Conservation (phyloP, 1,139 yeast species). For the Magnusiomyces fungicola region DNA sequence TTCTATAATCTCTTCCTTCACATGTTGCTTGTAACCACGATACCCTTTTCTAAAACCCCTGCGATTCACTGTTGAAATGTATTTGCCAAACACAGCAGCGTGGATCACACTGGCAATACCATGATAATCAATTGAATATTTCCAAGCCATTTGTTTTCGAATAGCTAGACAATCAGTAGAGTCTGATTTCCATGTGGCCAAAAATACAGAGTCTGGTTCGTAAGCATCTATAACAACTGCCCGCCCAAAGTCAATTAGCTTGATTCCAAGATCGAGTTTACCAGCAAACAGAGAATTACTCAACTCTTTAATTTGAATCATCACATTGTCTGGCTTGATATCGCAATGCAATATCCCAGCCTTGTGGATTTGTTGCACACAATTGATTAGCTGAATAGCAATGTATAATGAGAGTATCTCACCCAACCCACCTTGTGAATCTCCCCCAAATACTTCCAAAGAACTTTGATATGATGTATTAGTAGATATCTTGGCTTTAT, state of each 20-base stretch:
- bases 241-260: slow-evolving; percentile 77
- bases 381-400: slow-evolving; percentile 53
- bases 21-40: slow-evolving; percentile 14
- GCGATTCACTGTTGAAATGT: slow-evolving; percentile 37
- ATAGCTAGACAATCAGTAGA: slow-evolving; percentile 74
- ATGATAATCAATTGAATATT: slow-evolving; percentile 75
- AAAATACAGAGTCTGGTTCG: slow-evolving; percentile 44
- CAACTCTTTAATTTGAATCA: slow-evolving; percentile 50
- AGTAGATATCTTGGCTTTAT: background rate
- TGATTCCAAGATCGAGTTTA: slow-evolving; percentile 31
- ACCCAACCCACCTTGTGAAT: slow-evolving; percentile 37
- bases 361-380: slow-evolving; percentile 56
- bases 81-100: slow-evolving; percentile 51
- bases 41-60: slow-evolving; percentile 25
- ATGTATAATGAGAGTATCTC: slow-evolving; percentile 61
- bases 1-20: slow-evolving; percentile 24
- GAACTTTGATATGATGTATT: background rate
- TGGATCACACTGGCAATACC: slow-evolving; percentile 77
- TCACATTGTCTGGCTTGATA: slow-evolving; percentile 78
- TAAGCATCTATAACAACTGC: slow-evolving; percentile 65
- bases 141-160: slow-evolving; percentile 59
- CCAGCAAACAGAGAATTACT: too few species aligned
- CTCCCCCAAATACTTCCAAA: background rate
- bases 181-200: slow-evolving; percentile 56
- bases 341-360: slow-evolving; percentile 77